These are phyloP conservation scores for Talinum fruticosum DNA, from an alignment of 148 eudicot genomes.

Conservation along the genomic window DNA sequence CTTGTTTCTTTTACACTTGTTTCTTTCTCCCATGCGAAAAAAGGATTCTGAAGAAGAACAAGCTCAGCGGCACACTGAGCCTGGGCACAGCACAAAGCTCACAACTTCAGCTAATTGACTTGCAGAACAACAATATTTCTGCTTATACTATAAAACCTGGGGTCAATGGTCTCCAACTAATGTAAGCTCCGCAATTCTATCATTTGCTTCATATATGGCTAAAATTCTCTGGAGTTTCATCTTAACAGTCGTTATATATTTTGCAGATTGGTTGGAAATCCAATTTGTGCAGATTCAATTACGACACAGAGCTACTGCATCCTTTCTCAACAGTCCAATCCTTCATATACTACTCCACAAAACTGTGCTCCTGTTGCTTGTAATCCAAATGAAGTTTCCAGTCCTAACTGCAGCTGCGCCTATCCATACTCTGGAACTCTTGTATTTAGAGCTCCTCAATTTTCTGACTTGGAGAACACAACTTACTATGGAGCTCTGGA, in stretches of 20 bases:
- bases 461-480: conserved; percentile 44
- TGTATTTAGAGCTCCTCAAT: conserved; percentile 49
- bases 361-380: conserved; percentile 43
- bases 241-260: too few relatives aligned
- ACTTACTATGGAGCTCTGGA: conserved; percentile 33
- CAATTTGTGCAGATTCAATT: conserved; percentile 23
- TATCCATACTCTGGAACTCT: conserved; percentile 53
- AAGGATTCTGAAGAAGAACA: conserved; percentile 47
- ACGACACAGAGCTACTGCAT: conserved; percentile 23
- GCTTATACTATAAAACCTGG: conserved; percentile 23
- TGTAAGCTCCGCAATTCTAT: conserved; percentile 33
- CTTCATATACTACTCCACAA: conserved; percentile 41
- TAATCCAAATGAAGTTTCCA: conserved; percentile 38
- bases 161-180: conserved; percentile 22
- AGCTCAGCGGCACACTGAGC: conserved; percentile 52
- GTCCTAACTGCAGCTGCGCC: conserved; percentile 65
- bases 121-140: conserved; percentile 52
- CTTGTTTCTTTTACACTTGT: neutral
- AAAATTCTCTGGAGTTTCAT: neutral
- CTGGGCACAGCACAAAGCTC: conserved; percentile 47
- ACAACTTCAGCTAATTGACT: conserved; percentile 52
- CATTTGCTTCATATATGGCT: neutral
- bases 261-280: conserved; percentile 37
- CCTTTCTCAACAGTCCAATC: conserved; percentile 25
- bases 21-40: neutral